Evolutionary conservation across 148 eudicot species (phyloP), one percentile per base, ranked within the genome.

Genomic region (Simmondsia chinensis): DNA sequence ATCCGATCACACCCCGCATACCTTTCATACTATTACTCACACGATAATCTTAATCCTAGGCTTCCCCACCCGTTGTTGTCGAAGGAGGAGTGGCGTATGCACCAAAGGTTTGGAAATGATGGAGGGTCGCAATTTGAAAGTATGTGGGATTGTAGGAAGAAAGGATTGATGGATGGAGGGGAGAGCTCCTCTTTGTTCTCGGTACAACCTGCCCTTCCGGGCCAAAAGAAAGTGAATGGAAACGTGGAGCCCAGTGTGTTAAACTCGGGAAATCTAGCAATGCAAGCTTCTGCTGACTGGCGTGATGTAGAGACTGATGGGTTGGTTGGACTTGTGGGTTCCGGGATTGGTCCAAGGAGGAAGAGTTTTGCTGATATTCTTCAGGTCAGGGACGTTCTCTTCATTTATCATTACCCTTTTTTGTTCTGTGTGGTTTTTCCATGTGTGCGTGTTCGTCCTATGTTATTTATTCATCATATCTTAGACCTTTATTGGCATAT

Each of bases 281-380:
- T 36, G 41, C 55, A 56, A 12, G 49, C 62, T 50, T 72, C 81
- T 43, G 33, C 57, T 33, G 65, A 68, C 28, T 61, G 53, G 50
- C 33, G 54, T n/a, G 61, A 61, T 11, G 58, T 48, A 45, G 48
- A 50, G 30, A 41, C 57, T 28, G 52, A 35, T 39, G 65, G 64
- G 49, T 46, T 39, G 19, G 40, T 33, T 33, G 64, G 56, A 21
- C 25, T 39, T 12, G 31, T 65, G 36, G 43, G 48, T 53, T 4
- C 71, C 18, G 70, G 68, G 26, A 35, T 79, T 58, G 79, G 76
- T 20, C 20, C n/a, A 53, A 69, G 82, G 64, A 72, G 79, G 55
- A 79, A 75, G 69, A 79, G 87, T 48, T 79, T 79, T 27, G 87
- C 82, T 4, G 82, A 79, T 48, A 75, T 79, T 38, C 69, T 79